A percentile compares a stretch with the other conserved stretches of the same genome.
These are phyloP conservation scores for Eruca vesicaria DNA, from an alignment of 441 rosid genomes.

Conservation along the genomic window DNA sequence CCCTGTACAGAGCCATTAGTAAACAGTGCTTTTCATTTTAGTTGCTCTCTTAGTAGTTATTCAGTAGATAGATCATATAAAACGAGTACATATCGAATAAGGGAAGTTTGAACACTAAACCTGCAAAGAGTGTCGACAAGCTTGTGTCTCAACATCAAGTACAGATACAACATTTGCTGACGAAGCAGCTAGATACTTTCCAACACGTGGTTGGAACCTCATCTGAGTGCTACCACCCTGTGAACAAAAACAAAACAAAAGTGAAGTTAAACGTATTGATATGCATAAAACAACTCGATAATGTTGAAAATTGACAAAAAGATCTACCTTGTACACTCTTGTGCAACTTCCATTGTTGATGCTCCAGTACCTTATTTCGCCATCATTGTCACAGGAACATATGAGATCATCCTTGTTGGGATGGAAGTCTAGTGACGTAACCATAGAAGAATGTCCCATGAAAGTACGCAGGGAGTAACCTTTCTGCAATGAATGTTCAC, in stretches of 20 bases:
- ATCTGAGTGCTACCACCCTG: constrained; percentile 85
- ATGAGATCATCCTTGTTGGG: constrained; percentile 84
- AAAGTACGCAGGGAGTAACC: constrained; percentile 73
- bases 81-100: not conserved
- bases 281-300: not conserved
- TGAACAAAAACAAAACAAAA: not conserved
- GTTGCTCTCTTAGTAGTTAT: not conserved
- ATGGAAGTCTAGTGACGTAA: constrained; percentile 89
- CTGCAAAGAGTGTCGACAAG: constrained; percentile 76
- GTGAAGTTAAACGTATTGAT: not conserved
- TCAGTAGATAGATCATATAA: not conserved
- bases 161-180: constrained; percentile 80
- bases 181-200: constrained; percentile 92
- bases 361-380: constrained; percentile 94
- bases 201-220: constrained; percentile 88
- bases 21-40: not conserved
- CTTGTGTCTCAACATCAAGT: constrained; percentile 82
- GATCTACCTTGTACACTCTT: constrained; percentile 73
- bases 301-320: not conserved
- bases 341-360: constrained; percentile 76
- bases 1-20: constrained; percentile 50
- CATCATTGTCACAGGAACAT: constrained; percentile 85
- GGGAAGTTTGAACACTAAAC: constrained; percentile 34
- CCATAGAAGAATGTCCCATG: constrained; percentile 74
- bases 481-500: constrained; percentile 56